A percentile compares a stretch with the other conserved stretches of the same genome.
Evolutionary conservation across 768 basidiomycete genomes (phyloP).

Genomic region (Tylopilus intermedius): DNA sequence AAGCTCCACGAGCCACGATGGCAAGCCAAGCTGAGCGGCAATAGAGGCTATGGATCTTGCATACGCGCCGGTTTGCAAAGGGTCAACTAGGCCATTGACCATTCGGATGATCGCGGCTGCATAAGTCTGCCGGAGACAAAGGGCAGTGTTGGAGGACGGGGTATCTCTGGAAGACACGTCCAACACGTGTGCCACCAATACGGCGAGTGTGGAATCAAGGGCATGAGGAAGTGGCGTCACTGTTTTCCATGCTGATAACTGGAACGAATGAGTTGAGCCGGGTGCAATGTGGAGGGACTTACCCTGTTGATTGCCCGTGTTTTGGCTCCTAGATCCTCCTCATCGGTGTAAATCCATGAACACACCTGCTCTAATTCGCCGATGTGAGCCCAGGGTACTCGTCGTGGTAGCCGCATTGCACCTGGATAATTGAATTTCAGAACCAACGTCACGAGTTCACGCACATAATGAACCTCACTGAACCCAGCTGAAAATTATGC

Average conservation of each 20-base stretch:
- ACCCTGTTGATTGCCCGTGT: slow-evolving; percentile 61
- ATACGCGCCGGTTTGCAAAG: slow-evolving; percentile 82
- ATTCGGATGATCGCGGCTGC: slow-evolving; percentile 79
- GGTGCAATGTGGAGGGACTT: slow-evolving; percentile 21
- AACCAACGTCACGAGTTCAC: not conserved
- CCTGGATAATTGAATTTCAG: not conserved
- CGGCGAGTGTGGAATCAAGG: slow-evolving; percentile 63
- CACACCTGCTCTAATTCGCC: slow-evolving; percentile 72
- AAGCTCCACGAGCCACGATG: slow-evolving; percentile 85
- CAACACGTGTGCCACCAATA: slow-evolving; percentile 56
- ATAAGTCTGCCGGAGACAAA: slow-evolving; percentile 70
- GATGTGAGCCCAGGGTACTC: slow-evolving; percentile 72
- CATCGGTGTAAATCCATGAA: slow-evolving; percentile 68
- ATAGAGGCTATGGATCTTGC: slow-evolving; percentile 89
- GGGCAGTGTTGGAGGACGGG: slow-evolving; percentile 28
- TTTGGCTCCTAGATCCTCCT: slow-evolving; percentile 54
- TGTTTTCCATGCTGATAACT: slow-evolving; percentile 81
- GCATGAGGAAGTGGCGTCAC: slow-evolving; percentile 75
- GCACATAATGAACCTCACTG: not conserved
- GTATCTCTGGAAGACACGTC: slow-evolving; percentile 36
- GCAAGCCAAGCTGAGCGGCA: slow-evolving; percentile 80
- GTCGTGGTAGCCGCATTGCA: slow-evolving; percentile 67
- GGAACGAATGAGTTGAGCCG: slow-evolving; percentile 11
- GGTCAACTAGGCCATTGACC: slow-evolving; percentile 94
- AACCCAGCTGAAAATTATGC: not conserved